A percentile compares a stretch with the other conserved stretches of the same genome.
Evolutionary conservation across 768 basidiomycete species (phyloP).

Genomic region (Lentinus tigrinus): DNA sequence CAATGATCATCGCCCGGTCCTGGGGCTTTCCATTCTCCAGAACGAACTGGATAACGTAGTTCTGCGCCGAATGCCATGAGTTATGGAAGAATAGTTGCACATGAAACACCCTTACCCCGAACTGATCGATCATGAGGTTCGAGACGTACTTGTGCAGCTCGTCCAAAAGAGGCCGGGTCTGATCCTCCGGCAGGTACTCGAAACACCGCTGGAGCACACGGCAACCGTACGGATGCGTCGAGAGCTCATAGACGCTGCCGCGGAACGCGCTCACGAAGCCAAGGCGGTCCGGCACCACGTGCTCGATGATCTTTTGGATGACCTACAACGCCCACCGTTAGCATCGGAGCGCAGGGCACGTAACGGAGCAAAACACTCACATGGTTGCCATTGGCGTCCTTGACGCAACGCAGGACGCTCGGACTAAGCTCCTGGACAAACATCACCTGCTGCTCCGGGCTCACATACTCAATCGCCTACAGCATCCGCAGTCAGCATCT

Average conservation of each 20-base stretch:
- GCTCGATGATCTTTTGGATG: slow-evolving; percentile 85
- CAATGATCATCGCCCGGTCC: slow-evolving; percentile 67
- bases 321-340: slow-evolving; percentile 45
- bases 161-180: slow-evolving; percentile 71
- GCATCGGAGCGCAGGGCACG: neutral
- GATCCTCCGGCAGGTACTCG: slow-evolving; percentile 72
- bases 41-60: slow-evolving; percentile 94
- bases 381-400: slow-evolving; percentile 93
- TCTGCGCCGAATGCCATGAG: slow-evolving; percentile 43
- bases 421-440: slow-evolving; percentile 81
- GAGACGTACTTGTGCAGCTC: slow-evolving; percentile 74
- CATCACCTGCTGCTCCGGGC: slow-evolving; percentile 71
- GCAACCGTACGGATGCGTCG: slow-evolving; percentile 91
- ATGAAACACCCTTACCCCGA: slow-evolving; percentile 85
- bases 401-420: slow-evolving; percentile 81
- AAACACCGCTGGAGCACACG: slow-evolving; percentile 93
- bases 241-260: slow-evolving; percentile 76
- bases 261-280: slow-evolving; percentile 74
- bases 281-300: slow-evolving; percentile 73
- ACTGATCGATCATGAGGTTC: slow-evolving; percentile 85
- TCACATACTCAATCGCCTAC: slow-evolving; percentile 81
- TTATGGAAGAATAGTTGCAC: no score
- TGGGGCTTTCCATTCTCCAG: slow-evolving; percentile 74
- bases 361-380: slow-evolving; percentile 42
- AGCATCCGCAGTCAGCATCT: slow-evolving; percentile 13